Conservation (phyloP, 306 rosid genomes). For the Vigna unguiculata region DNA sequence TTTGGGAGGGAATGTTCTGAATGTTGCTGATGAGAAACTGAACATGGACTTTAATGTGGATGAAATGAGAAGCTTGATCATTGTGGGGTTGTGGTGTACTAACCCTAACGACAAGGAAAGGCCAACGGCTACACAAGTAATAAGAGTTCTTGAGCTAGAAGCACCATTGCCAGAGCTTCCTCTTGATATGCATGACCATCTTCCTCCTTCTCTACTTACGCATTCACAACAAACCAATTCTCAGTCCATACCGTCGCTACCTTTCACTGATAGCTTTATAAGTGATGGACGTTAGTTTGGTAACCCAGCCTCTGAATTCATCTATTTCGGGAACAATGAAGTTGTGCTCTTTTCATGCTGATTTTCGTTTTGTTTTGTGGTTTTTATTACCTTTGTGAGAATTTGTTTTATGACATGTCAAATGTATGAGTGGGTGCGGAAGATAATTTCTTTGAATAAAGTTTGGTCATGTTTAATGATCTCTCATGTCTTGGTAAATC, state of each 20-base stretch:
- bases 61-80: constrained; percentile 43
- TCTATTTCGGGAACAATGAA: background rate
- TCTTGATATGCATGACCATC: background rate
- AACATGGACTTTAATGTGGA: background rate
- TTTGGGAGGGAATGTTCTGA: constrained; percentile 40
- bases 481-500: no score
- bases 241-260: background rate
- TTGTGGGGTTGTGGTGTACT: constrained; percentile 31
- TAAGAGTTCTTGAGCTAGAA: background rate
- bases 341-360: no score
- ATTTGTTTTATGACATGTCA: no score
- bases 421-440: background rate
- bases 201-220: background rate
- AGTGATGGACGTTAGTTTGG: background rate
- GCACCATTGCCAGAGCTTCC: background rate
- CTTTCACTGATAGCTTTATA: background rate
- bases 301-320: background rate
- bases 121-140: background rate
- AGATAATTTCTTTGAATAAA: background rate
- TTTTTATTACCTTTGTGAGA: no score
- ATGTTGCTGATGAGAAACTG: constrained; percentile 46
- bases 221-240: background rate
- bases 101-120: no score
- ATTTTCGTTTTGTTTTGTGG: no score
- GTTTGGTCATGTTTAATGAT: no score